These are phyloP conservation scores for Pistacia vera DNA, from an alignment of 345 rosid species.

Conservation along the genomic window DNA sequence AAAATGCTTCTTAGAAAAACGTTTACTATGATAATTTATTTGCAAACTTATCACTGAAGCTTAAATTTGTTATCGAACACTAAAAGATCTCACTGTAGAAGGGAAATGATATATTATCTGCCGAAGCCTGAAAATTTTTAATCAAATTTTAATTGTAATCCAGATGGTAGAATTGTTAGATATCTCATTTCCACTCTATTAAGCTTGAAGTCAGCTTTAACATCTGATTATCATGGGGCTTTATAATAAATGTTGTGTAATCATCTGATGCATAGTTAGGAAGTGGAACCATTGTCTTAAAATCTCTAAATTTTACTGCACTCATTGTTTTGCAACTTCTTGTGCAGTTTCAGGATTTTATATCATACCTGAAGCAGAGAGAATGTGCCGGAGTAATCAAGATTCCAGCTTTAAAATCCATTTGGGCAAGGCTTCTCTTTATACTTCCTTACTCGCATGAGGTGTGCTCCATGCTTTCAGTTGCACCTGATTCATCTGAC, in stretches of 20 bases:
- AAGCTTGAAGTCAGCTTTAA: slow-evolving; percentile 5
- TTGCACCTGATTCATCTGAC: slow-evolving; percentile 49
- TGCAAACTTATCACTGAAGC: background rate
- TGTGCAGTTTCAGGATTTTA: slow-evolving; percentile 88
- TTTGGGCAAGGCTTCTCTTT: slow-evolving; percentile 96
- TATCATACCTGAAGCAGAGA: slow-evolving; percentile 88
- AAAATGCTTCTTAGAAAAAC: background rate
- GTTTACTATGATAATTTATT: background rate
- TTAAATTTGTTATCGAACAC: background rate
- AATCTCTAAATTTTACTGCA: background rate
- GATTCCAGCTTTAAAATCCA: slow-evolving; percentile 69
- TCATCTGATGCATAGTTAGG: background rate
- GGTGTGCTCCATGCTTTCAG: slow-evolving; percentile 73
- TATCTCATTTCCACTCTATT: background rate
- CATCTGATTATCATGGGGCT: background rate
- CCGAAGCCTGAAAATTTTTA: background rate
- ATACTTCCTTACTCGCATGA: slow-evolving; percentile 83
- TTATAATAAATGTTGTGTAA: background rate
- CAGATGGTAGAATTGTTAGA: background rate
- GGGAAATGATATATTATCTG: background rate
- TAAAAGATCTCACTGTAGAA: background rate
- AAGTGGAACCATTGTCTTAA: background rate
- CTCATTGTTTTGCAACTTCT: background rate
- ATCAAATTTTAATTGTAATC: background rate
- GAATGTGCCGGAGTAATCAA: slow-evolving; percentile 98